Evolutionary conservation across 2,329 filamentous ascomycete species (phyloP).

Genomic region (Diaporthe velutina): DNA sequence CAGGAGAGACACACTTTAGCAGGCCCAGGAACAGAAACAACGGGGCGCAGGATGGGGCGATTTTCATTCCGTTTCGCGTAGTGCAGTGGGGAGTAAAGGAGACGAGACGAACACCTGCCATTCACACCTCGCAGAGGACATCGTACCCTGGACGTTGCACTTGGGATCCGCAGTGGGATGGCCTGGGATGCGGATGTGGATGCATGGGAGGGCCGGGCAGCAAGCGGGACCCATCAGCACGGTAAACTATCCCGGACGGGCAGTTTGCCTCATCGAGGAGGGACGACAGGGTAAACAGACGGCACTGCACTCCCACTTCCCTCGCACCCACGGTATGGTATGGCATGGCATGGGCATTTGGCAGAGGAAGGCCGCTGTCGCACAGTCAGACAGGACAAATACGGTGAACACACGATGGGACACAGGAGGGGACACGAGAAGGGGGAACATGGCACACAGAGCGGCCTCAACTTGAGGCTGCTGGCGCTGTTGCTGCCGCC

Average conservation of each 20-base stretch:
- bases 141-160: conserved; percentile 27
- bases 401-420: conserved; percentile 10
- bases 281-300: neutral
- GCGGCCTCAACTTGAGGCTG: neutral
- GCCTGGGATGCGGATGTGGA: conserved; percentile 3
- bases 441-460: neutral
- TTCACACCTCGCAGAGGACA: conserved; percentile 6
- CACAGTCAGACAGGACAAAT: conserved; percentile 12
- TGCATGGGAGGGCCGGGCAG: conserved; percentile 20
- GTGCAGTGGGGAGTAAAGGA: conserved; percentile 37
- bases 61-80: conserved; percentile 38
- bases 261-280: conserved; percentile 28
- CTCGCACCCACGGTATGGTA: neutral
- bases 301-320: conserved; percentile 5
- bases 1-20: conserved; percentile 34
- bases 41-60: conserved; percentile 25
- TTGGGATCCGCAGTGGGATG: conserved; percentile 4
- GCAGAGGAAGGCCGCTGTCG: neutral
- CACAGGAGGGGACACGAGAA: neutral
- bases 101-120: conserved; percentile 34
- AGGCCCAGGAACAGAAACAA: conserved; percentile 22
- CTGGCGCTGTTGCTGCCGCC: neutral
- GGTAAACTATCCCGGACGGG: conserved; percentile 26
- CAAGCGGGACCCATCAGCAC: conserved; percentile 34
- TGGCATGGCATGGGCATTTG: conserved; percentile 8